Percentiles rank a stretch among this genome's conserved stretches.
Conservation (phyloP, 139 green algal species). For the Bryopsis sp. region DNA sequence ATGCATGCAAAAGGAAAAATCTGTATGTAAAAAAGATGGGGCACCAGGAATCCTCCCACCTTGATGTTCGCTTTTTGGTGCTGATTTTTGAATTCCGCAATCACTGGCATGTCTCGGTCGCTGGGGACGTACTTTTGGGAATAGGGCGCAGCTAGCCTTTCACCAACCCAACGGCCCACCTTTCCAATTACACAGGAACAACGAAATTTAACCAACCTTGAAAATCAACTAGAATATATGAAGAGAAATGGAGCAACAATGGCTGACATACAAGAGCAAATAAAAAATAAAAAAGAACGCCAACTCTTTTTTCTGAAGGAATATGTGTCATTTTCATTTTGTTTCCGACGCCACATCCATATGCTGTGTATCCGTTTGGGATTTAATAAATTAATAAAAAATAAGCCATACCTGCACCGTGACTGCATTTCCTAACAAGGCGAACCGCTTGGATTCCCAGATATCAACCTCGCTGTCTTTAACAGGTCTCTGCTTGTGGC, state of each 20-base stretch:
- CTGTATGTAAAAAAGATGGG: too few relatives aligned
- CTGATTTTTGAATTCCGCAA: conserved; percentile 15
- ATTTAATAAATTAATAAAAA: background rate
- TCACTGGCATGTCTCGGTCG: conserved; percentile 28
- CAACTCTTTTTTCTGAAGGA: too few relatives aligned
- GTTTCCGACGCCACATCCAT: too few relatives aligned
- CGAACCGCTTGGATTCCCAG: conserved; percentile 43
- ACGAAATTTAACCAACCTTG: conserved; percentile 3
- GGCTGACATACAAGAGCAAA: too few relatives aligned
- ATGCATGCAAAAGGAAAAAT: too few relatives aligned
- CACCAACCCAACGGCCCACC: conserved; percentile 66
- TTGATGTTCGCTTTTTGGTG: too few relatives aligned
- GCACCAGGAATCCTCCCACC: too few relatives aligned
- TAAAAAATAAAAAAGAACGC: background rate
- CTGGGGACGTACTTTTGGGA: conserved; percentile 41
- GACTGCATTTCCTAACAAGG: conserved; percentile 73
- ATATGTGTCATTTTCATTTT: too few relatives aligned
- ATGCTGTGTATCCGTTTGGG: too few relatives aligned
- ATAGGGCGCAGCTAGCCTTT: conserved; percentile 55
- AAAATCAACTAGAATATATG: background rate
- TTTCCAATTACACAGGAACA: conserved; percentile 12
- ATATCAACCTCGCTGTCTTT: conserved; percentile 40
- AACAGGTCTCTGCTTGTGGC: conserved; percentile 19
- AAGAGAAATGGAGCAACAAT: too few relatives aligned
- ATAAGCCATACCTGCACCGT: conserved; percentile 43